Base-by-base conservation (phyloP, 2,329 filamentous ascomycete genomes). In the Fusarium armeniacum region DNA sequence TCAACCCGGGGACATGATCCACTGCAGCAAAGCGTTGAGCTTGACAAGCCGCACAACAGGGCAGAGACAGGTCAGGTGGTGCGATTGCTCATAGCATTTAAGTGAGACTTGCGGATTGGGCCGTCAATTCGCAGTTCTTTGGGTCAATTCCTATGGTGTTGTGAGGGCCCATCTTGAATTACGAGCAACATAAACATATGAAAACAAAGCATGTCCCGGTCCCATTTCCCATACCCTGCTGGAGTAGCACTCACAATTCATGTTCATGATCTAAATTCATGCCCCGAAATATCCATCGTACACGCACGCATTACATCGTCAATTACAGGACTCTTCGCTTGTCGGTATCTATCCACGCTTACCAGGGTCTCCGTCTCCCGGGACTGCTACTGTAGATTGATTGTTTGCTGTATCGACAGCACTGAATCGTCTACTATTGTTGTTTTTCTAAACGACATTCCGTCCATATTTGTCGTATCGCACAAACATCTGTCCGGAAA, bases 31-130 rank as follows among this genome's bases (percentile, higher is more conserved):
- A 56, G 56, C 50, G 53, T 68, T 69, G 53, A 57, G 60, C 45
- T 51, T 28, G 38, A 65, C 64, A 43, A 54, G 57, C 41, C 62
- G 49, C 58, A 40, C 43, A 57, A 73, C 60, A 64, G 58, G 71
- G 63, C 61, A 63, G 62, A 59, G 69, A 69, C 63, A 70, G 73
- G 60, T 54, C 62, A 68, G 58, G 64, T 73, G 70, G 70, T 74
- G 64, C 69, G 50, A 69, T 69, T 64, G 58, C 49, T 74, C 62
- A 67, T 60, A 65, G 56, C 55, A 38, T 73, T 73, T 58, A 56
- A 60, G 65, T 63, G 47, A 68, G 49, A 61, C 52, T 58, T 57
- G 53, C 67, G 54, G 67, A 59, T 65, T 67, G 63, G 63, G 67
- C 67, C 62, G 67, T 58, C 45, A 56, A 53, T 58, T 46, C 50